phyloP scores from a whole-genome alignment of 768 basidiomycete species.

The Psilocybe tampanensis region DNA sequence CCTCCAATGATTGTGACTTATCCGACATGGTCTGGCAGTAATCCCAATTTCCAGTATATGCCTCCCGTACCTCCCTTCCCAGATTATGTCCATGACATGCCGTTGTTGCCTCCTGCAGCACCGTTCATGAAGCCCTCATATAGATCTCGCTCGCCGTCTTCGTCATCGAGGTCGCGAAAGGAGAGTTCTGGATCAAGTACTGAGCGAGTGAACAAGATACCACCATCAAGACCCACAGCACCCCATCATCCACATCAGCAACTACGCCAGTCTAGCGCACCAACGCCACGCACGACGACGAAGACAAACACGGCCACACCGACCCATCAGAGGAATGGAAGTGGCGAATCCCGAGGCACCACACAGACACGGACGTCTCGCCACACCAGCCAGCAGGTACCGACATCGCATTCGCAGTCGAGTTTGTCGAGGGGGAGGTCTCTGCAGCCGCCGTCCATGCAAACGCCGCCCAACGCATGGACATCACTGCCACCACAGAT shows the following conservation, averaged over 20 bases:
- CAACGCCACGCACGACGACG: not conserved
- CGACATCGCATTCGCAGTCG: constrained; percentile 29
- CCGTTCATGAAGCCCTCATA: constrained; percentile 76
- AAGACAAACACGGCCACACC: constrained; percentile 2
- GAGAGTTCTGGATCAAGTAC: constrained; percentile 37
- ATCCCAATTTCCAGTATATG: constrained; percentile 35
- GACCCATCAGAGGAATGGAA: constrained; percentile 22
- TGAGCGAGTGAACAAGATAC: constrained; percentile 26
- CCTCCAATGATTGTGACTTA: constrained; percentile 31
- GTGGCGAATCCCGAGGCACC: constrained; percentile 28
- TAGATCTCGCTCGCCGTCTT: constrained; percentile 36
- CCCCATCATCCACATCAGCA: constrained; percentile 13
- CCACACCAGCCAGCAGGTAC: constrained; percentile 2
- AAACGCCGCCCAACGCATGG: constrained; percentile 40
- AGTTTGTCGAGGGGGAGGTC: constrained; percentile 27
- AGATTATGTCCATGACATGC: constrained; percentile 59
- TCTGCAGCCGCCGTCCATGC: constrained; percentile 27
- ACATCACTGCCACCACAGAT: constrained; percentile 40
- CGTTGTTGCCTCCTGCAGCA: constrained; percentile 70
- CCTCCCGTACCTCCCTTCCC: constrained; percentile 45
- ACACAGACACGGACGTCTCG: constrained; percentile 5
- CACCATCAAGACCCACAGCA: constrained; percentile 17
- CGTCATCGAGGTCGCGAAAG: constrained; percentile 33
- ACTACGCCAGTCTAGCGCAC: constrained; percentile 12
- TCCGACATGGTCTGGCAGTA: constrained; percentile 42